Conservation (phyloP, 2,329 filamentous ascomycete species). For the Whalleya microplaca region DNA sequence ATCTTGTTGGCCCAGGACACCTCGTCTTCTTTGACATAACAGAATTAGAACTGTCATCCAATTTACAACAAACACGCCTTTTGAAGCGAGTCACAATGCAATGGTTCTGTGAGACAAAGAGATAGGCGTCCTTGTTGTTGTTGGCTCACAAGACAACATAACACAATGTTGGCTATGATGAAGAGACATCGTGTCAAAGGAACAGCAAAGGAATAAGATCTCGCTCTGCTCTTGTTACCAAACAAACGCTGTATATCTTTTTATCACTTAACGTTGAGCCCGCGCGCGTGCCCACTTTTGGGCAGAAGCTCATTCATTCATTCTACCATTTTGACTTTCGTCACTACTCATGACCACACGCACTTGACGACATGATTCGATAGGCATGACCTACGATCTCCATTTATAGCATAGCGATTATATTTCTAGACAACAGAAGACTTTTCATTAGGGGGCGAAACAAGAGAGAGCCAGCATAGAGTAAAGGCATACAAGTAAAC, state of each 20-base stretch:
- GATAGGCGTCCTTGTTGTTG: constrained; percentile 11
- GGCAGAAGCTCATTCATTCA: not conserved
- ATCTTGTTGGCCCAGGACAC: not conserved
- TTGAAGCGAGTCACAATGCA: constrained; percentile 16
- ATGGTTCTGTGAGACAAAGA: constrained; percentile 4
- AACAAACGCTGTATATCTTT: not conserved
- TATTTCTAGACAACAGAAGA: constrained; percentile 1
- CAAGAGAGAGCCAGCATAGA: not conserved
- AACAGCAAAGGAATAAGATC: not conserved
- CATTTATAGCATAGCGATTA: constrained; percentile 7
- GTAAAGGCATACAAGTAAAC: not conserved
- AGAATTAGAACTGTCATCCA: not conserved
- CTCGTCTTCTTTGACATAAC: constrained; percentile 1
- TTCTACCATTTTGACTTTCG: constrained; percentile 16
- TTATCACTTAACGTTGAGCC: not conserved
- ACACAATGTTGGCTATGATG: constrained; percentile 6
- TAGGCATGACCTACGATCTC: constrained; percentile 12
- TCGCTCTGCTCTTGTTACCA: not conserved
- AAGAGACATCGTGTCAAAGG: not conserved
- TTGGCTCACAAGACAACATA: constrained; percentile 6
- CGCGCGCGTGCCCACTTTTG: not conserved
- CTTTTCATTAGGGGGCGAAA: not conserved
- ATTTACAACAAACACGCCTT: constrained; percentile 3
- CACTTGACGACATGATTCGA: constrained; percentile 18
- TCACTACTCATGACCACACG: not conserved